A percentile compares a stretch with the other conserved stretches of the same genome.
Conservation (phyloP, 1,284 basidiomycete genomes). For the Ceratobasidium sp. region DNA sequence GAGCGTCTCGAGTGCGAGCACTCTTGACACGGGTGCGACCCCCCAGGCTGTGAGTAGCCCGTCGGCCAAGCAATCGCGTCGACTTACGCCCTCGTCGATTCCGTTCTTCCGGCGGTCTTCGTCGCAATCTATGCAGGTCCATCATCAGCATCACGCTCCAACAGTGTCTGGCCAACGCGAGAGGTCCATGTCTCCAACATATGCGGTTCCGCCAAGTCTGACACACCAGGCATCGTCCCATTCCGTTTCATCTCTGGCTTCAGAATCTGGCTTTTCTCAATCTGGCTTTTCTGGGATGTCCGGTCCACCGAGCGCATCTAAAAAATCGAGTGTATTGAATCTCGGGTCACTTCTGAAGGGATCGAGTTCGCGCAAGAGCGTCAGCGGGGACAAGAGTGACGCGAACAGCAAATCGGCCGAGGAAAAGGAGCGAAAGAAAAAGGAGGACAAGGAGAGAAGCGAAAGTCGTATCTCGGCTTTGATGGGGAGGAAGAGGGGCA, state of each 20-base stretch:
- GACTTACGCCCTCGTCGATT: slow-evolving; percentile 91
- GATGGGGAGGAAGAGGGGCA: slow-evolving; percentile 89
- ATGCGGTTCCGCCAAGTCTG: slow-evolving; percentile 54
- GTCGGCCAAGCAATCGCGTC: slow-evolving; percentile 48
- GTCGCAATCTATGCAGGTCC: slow-evolving; percentile 79
- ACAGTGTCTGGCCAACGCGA: slow-evolving; percentile 12
- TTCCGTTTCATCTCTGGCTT: slow-evolving; percentile 59
- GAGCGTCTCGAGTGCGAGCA: slow-evolving; percentile 75
- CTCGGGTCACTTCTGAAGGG: slow-evolving; percentile 81
- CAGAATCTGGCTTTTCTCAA: slow-evolving; percentile 59
- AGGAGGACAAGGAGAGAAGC: slow-evolving; percentile 81
- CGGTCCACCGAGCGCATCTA: slow-evolving; percentile 55
- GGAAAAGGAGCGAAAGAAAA: slow-evolving; percentile 55
- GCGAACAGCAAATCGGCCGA: slow-evolving; percentile 24
- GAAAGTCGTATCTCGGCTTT: slow-evolving; percentile 86
- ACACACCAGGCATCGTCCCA: slow-evolving; percentile 51
- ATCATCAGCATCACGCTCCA: slow-evolving; percentile 52
- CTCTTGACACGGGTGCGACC: slow-evolving; percentile 50
- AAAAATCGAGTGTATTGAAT: slow-evolving; percentile 79
- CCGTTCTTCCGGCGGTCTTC: slow-evolving; percentile 95
- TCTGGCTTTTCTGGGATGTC: slow-evolving; percentile 58
- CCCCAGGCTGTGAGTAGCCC: slow-evolving; percentile 40
- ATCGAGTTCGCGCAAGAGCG: slow-evolving; percentile 79
- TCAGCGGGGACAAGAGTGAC: slow-evolving; percentile 67
- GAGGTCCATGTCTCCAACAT: slow-evolving; percentile 60